phyloP scores from a whole-genome alignment of 495 filamentous ascomycete species.

The Cudoniella acicularis region DNA sequence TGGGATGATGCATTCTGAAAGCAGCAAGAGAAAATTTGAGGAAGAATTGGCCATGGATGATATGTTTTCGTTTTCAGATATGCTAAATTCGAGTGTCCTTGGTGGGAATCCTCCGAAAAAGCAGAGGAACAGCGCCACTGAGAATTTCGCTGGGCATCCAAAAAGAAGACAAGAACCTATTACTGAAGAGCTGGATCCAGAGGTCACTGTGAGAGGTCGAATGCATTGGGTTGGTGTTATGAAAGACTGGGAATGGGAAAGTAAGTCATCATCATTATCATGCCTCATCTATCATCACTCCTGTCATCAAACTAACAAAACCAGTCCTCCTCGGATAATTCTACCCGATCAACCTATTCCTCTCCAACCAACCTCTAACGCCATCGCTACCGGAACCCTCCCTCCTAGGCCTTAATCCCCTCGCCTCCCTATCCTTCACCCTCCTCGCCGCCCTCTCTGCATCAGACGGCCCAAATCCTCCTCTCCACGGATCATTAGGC shows the following conservation, averaged over 20 bases:
- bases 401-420: not conserved
- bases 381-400: not conserved
- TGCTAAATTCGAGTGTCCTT: constrained; percentile 9
- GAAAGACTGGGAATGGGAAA: constrained; percentile 78
- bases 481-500: constrained; percentile 17
- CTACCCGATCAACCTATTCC: constrained; percentile 4
- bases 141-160: not conserved
- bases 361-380: constrained; percentile 5
- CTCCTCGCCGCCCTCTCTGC: not conserved
- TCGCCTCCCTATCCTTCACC: not conserved
- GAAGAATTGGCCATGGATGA: constrained; percentile 24
- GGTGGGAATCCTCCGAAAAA: constrained; percentile 7
- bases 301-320: constrained; percentile 2
- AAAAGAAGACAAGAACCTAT: constrained; percentile 21
- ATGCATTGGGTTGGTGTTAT: constrained; percentile 79
- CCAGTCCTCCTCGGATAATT: constrained; percentile 14
- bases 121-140: constrained; percentile 10
- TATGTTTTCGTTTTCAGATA: constrained; percentile 23
- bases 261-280: constrained; percentile 38
- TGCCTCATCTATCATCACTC: constrained; percentile 6
- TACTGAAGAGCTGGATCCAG: constrained; percentile 52
- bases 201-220: constrained; percentile 62
- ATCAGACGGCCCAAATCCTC: constrained; percentile 14
- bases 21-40: constrained; percentile 23
- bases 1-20: constrained; percentile 19